phyloP scores from a whole-genome alignment of 169 alveolate species.

The Babesia gibsoni region DNA sequence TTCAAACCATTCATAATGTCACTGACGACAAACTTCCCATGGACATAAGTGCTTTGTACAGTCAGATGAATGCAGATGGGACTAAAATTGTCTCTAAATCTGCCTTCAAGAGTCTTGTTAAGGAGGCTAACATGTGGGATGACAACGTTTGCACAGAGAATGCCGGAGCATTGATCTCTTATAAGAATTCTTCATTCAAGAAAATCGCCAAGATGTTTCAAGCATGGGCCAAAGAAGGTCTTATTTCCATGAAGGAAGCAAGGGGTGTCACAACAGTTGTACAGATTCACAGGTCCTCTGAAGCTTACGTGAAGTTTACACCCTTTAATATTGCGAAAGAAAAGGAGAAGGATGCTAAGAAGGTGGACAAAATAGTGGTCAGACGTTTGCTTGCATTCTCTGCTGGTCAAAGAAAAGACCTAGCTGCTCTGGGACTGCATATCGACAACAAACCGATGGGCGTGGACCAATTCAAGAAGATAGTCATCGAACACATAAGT shows the following conservation, averaged over 20 bases:
- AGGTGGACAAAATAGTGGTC: constrained; percentile 7
- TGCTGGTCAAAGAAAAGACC: constrained; percentile 3
- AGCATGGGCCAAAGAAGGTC: constrained; percentile 48
- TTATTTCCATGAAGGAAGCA: constrained; percentile 51
- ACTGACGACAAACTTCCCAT: constrained; percentile 54
- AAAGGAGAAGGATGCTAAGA: background rate
- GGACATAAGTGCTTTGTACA: constrained; percentile 61
- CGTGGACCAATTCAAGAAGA: constrained; percentile 29
- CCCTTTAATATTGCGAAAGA: background rate
- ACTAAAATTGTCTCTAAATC: constrained; percentile 27
- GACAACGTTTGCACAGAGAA: constrained; percentile 14
- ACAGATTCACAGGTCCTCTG: constrained; percentile 19
- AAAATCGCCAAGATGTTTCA: constrained; percentile 60
- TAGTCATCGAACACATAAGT: constrained; percentile 9
- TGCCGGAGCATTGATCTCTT: background rate
- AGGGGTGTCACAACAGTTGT: constrained; percentile 55
- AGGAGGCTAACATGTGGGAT: constrained; percentile 27
- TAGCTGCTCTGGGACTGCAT: constrained; percentile 26
- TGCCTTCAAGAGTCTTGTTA: constrained; percentile 21
- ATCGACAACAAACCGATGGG: constrained; percentile 49
- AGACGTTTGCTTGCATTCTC: constrained; percentile 20
- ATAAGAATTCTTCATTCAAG: constrained; percentile 55
- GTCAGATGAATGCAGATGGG: constrained; percentile 56
- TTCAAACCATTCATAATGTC: constrained; percentile 41
- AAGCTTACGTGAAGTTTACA: background rate